Evolutionary conservation across 257 asterid species (phyloP), one percentile per base, ranked within the genome.

Genomic region (Solanum neorickii): DNA sequence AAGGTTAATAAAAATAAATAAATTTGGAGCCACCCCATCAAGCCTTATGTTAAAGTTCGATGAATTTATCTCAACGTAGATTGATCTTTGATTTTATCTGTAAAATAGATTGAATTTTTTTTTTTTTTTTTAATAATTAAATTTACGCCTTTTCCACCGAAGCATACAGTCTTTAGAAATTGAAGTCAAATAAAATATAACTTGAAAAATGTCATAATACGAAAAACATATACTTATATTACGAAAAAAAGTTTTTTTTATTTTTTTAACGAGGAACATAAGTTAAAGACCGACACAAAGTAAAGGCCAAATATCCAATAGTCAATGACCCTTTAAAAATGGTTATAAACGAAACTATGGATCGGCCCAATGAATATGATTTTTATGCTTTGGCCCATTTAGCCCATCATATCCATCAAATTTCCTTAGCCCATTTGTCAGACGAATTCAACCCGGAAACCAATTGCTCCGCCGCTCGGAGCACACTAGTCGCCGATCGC

Each of bases 171-270:
- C 69, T 23, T 62, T 62, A 62, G 29, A 62, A 9, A 62, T 23
- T 62, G 31, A 62, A 62, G 1, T 62, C 3, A 23, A 9, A n/a
- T 2, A 9, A n/a, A 11, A 10, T 10, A 5, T 62, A 10, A n/a
- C 31, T n/a, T 62, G 16, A 10, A 7, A 62, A 62, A 62, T 23
- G 0, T 62, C 7, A 23, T 62, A 5, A 62, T n/a, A 62, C 0
- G 6, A 62, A 23, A 10, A 62, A 10, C 12, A n/a, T n/a, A 62
- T n/a, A 5, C 16, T 62, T 62, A 62, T n/a, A 62, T n/a, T 15
- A 31, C 3, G 3, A 3, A 5, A n/a, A 23, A 1, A 9, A 0
- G 0, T 62, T 10, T 62, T 9, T 23, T 21, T 18, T 9, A 12
- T 31, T 62, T n/a, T 52, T 4, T 52, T 52, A 18, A 60, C 0